Evolutionary conservation across 768 basidiomycete species (phyloP).

Genomic region (Omphalotus guepiniiformis): DNA sequence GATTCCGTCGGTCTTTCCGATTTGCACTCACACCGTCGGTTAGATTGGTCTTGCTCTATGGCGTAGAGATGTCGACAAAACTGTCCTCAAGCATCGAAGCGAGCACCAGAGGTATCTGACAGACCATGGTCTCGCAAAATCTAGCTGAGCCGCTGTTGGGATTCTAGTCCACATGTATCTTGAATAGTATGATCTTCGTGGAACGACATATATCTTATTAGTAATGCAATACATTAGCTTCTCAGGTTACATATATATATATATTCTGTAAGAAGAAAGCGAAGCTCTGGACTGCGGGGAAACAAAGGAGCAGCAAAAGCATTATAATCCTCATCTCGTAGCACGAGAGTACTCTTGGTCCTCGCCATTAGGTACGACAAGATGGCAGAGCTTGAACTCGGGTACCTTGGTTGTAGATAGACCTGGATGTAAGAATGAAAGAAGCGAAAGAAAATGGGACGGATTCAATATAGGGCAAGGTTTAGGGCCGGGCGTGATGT

Average conservation of each 20-base stretch:
- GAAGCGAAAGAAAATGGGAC: conserved; percentile 5
- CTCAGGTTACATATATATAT: too few species aligned
- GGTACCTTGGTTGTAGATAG: conserved; percentile 66
- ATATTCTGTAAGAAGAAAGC: conserved; percentile 60
- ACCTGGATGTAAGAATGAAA: conserved; percentile 10
- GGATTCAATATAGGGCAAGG: conserved; percentile 49
- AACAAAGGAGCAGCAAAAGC: conserved; percentile 36
- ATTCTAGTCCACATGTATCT: too few species aligned
- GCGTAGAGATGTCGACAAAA: conserved; percentile 46
- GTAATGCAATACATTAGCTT: too few species aligned
- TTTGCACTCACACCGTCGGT: neutral
- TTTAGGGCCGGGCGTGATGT: neutral
- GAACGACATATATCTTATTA: too few species aligned
- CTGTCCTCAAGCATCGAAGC: conserved; percentile 37
- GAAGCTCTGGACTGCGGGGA: conserved; percentile 38
- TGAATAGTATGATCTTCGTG: neutral
- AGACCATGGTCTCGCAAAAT: conserved; percentile 39
- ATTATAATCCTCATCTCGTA: conserved; percentile 64
- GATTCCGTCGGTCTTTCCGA: neutral
- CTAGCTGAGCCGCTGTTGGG: conserved; percentile 28
- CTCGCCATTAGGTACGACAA: conserved; percentile 72
- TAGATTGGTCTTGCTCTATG: conserved; percentile 52
- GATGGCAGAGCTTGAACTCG: conserved; percentile 33
- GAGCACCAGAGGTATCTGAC: conserved; percentile 46
- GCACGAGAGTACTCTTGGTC: conserved; percentile 53